phyloP scores from a whole-genome alignment of 2,329 filamentous ascomycete species.

The Cladobotryum protrusum region DNA sequence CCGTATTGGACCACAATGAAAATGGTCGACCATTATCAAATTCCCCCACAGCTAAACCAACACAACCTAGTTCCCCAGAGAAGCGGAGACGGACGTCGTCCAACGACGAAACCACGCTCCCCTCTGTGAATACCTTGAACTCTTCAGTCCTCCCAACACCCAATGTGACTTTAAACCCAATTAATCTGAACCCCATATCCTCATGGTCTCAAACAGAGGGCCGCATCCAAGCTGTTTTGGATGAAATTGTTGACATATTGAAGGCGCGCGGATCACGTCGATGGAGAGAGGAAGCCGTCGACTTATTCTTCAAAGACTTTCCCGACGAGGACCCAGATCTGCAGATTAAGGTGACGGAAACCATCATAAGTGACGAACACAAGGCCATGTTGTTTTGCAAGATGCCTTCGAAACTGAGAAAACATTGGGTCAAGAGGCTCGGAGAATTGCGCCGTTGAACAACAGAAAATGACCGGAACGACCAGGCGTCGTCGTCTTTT shows the following conservation, averaged over 20 bases:
- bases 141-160: constrained; percentile 22
- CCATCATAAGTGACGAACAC: constrained; percentile 51
- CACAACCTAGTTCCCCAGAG: constrained; percentile 25
- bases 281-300: constrained; percentile 54
- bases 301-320: constrained; percentile 55
- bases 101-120: constrained; percentile 11
- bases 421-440: constrained; percentile 51
- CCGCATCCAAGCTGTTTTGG: constrained; percentile 19
- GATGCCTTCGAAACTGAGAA: constrained; percentile 46
- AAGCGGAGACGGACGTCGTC: constrained; percentile 29
- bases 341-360: constrained; percentile 54
- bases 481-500: not conserved
- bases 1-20: constrained; percentile 3
- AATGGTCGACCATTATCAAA: not conserved
- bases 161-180: not conserved
- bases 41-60: constrained; percentile 27
- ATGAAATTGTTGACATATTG: constrained; percentile 38
- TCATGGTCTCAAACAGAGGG: constrained; percentile 1
- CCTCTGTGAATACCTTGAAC: constrained; percentile 17
- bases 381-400: constrained; percentile 59
- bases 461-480: not conserved
- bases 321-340: constrained; percentile 50
- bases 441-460: constrained; percentile 35
- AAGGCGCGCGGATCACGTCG: constrained; percentile 33
- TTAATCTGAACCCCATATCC: not conserved